These are phyloP conservation scores for Fusarium oligoseptatum DNA, from an alignment of 2,329 filamentous ascomycete species.

Conservation along the genomic window DNA sequence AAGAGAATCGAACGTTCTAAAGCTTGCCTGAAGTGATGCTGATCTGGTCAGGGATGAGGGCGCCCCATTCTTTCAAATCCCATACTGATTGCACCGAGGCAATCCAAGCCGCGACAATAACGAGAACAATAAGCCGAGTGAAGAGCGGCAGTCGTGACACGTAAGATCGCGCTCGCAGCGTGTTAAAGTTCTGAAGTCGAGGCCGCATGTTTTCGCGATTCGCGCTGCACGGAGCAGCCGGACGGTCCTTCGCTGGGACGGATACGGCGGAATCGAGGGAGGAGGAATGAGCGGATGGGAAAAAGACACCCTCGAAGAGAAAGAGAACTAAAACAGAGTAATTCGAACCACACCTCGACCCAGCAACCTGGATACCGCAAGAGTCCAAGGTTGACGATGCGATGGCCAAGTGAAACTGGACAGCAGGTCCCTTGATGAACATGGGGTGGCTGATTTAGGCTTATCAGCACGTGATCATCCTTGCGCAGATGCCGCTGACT, in stretches of 20 bases:
- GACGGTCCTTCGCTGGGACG: conserved; percentile 27
- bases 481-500: background rate
- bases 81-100: conserved; percentile 77
- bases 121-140: conserved; percentile 77
- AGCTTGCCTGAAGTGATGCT: conserved; percentile 74
- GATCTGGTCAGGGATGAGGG: conserved; percentile 82
- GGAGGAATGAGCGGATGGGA: background rate
- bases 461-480: conserved; percentile 43
- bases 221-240: conserved; percentile 43
- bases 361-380: conserved; percentile 30
- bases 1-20: background rate
- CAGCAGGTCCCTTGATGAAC: conserved; percentile 31
- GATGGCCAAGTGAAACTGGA: conserved; percentile 39
- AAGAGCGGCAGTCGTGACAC: conserved; percentile 88
- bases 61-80: conserved; percentile 82
- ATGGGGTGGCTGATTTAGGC: conserved; percentile 19
- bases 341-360: conserved; percentile 27
- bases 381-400: conserved; percentile 14
- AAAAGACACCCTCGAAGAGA: background rate
- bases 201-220: conserved; percentile 49
- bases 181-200: conserved; percentile 69
- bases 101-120: conserved; percentile 75
- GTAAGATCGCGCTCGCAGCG: conserved; percentile 82
- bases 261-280: background rate
- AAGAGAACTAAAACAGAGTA: background rate